Percentiles rank a stretch among this genome's conserved stretches.
Conservation (phyloP, 169 alveolate species). For the Plasmodium ovale region DNA sequence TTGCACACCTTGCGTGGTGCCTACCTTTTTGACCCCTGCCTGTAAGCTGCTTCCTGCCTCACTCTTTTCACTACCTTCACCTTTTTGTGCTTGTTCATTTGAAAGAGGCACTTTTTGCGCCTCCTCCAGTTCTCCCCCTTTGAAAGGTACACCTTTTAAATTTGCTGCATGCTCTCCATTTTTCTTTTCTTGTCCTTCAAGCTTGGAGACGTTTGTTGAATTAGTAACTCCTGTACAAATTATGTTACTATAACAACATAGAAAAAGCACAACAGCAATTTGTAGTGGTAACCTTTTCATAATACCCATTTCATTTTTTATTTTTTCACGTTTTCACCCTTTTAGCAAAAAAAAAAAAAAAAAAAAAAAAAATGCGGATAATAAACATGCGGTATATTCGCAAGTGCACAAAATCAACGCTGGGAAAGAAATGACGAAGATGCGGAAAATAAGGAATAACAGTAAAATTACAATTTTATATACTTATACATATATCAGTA, state of each 20-base stretch:
- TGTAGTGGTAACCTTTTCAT: slow-evolving; percentile 38
- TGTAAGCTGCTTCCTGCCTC: background rate
- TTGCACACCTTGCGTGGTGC: background rate
- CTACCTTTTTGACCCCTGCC: background rate
- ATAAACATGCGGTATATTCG: no score
- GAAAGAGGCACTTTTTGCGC: no score
- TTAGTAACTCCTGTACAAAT: slow-evolving; percentile 10
- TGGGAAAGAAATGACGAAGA: no score
- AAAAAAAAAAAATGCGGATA: background rate
- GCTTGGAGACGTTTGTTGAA: background rate
- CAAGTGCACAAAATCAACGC: no score
- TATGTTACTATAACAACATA: background rate
- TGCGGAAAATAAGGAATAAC: no score
- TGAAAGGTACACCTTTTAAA: background rate
- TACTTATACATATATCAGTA: no score
- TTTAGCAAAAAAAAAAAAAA: background rate
- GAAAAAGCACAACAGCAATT: slow-evolving; percentile 13
- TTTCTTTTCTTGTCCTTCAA: background rate
- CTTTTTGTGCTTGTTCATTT: background rate
- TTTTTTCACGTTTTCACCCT: no score
- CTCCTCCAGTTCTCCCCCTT: background rate
- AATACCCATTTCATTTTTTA: slow-evolving; percentile 72
- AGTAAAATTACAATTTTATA: no score
- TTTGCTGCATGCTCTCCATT: background rate
- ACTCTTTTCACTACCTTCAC: background rate